Base-by-base conservation (phyloP, 495 filamentous ascomycete genomes). In the Trichoderma erinaceum region DNA sequence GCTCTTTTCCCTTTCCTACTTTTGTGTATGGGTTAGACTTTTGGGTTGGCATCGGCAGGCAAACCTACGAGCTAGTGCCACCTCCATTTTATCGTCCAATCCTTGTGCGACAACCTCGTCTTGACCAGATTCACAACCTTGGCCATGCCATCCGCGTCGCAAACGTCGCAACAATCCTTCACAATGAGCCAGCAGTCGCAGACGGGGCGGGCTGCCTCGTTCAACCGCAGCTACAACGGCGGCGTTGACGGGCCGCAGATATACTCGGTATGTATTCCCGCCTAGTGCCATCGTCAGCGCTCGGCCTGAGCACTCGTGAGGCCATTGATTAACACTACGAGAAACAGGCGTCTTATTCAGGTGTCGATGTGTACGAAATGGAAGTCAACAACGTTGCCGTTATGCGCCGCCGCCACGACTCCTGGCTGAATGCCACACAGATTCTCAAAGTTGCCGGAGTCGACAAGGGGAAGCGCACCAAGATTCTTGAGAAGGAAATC, bases 401-500 rank as follows among this genome's bases (percentile, higher is more conserved):
- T 25, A 99, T 99, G 95, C 91, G 94, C 70, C 88, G 95, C 66
- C 90, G 94, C 50, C 86, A 86, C 67, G 93, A 97, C 78, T 84
- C 92, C 74, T 97, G 92, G 90, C 90, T 97, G 68, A 97, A 97
- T 81, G 93, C 93, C 32, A 97, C 93, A 52, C 93, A 97, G 76
- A 96, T 97, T 66, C 83, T 97, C 41, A 99, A 99, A 77, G 92
- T 99, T 38, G 95, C 95, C 16, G 92, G 92, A 35, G 92, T 99
- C 56, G 93, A 96, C 70, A 99, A 99, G 78, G 95, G 94, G 50
- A 93, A 96, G 74, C 87, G 95, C 65, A 98, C 95, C 63, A 99
- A 99, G 78, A 94, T 97, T 10, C 81, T 99, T 52, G 95, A 99
- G 75, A 97, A 97, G 77, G 95, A 98, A 77, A 97, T 99, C 67